phyloP scores from a whole-genome alignment of 306 rosid genomes.

The Quercus robur region DNA sequence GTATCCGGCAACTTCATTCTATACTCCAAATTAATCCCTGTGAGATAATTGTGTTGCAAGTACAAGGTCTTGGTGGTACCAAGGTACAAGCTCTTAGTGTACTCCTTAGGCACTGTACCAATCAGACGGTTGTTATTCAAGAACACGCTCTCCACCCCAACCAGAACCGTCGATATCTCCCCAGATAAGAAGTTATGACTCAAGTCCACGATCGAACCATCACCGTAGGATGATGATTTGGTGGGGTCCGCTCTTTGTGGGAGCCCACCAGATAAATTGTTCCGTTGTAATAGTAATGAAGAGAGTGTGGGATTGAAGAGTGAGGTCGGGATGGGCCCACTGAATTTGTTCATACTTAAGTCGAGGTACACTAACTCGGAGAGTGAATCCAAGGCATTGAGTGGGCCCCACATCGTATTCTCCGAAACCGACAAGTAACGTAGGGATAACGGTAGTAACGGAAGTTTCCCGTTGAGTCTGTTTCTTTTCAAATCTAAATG shows the following conservation, averaged over 20 bases:
- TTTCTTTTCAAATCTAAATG: constrained; percentile 60
- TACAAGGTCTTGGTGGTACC: constrained; percentile 66
- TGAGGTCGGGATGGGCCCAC: constrained; percentile 62
- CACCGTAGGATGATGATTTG: constrained; percentile 31
- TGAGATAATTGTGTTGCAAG: constrained; percentile 67
- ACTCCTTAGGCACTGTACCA: constrained; percentile 57
- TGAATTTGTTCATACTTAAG: constrained; percentile 50
- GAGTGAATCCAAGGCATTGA: constrained; percentile 46
- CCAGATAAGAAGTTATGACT: constrained; percentile 61
- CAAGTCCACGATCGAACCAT: constrained; percentile 59
- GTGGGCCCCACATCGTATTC: constrained; percentile 58
- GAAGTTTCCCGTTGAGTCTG: constrained; percentile 42
- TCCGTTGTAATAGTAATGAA: constrained; percentile 58
- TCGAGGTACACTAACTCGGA: constrained; percentile 55
- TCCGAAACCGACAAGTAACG: constrained; percentile 62
- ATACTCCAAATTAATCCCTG: constrained; percentile 26
- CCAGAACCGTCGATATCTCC: constrained; percentile 42
- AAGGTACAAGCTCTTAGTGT: constrained; percentile 47
- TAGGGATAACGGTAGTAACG: constrained; percentile 48
- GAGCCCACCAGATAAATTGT: constrained; percentile 63
- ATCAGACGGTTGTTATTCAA: constrained; percentile 64
- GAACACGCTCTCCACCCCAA: constrained; percentile 58
- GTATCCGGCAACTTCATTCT: constrained; percentile 49
- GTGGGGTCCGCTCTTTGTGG: not conserved
- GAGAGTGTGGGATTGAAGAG: constrained; percentile 46